Evolutionary conservation across 345 rosid species (phyloP), one percentile per base, ranked within the genome.

Genomic region (Corchorus capsularis): DNA sequence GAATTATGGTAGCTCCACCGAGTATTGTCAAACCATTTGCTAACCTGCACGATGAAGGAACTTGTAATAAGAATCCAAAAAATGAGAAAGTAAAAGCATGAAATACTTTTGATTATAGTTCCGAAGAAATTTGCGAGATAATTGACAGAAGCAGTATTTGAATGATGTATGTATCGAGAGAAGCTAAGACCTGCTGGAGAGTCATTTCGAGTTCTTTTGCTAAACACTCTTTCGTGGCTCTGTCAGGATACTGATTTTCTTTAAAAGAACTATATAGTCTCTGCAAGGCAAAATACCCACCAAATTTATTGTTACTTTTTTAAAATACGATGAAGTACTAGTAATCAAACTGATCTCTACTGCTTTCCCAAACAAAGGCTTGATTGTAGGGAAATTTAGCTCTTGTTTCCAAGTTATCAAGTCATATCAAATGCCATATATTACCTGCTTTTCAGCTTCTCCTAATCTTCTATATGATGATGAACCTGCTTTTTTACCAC

Each of bases 11-110:
- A 82, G 77, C 85, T 84, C 96, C 96, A 89, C 15, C 99, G 97
- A 69, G 89, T 77, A 85, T 93, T 87, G 75, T 59, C 90, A 59
- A 96, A 93, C 99, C 99, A 96, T 77, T 87, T 93, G 69, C 39
- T 75, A 79, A 96, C 97, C 98, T 93, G 89, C 43, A 75, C 32
- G 71, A 50, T 12, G 32, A 14, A 32, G 45, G 19, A 53, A 37
- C 45, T 66, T 73, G 60, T 17, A 5, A 47, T 17, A 43, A 47
- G 52, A 27, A 50, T 35, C 57, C 20, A 77, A 27, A 6, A 13
- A 59, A 19, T 11, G 57, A 16, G 56, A 67, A 20, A 3, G 15
- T 45, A 45, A 67, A 67, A 3, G 8, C 6, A 14, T 1, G 1
- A 19, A 20, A 46, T 50, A 14, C 47, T 20, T 46, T 35, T 43